Percentiles rank a stretch among this genome's conserved stretches.
These are phyloP conservation scores for Globisporangium uncinulatum DNA, from an alignment of 352 stramenopile genomes.

Conservation along the genomic window DNA sequence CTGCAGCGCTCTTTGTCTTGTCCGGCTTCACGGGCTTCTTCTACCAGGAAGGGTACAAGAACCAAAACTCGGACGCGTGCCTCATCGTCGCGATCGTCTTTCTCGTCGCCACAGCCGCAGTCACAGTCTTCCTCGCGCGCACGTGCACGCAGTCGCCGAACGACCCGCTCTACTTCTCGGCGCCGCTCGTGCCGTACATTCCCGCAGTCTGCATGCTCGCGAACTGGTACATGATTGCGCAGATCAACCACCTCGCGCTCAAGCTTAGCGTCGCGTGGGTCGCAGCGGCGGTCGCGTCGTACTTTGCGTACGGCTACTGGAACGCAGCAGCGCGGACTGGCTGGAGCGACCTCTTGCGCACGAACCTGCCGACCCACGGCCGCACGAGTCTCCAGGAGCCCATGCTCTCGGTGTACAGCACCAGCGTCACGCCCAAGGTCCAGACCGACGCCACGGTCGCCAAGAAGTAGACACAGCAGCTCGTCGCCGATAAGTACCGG, in stretches of 20 bases:
- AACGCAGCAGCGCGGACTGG: conserved; percentile 31
- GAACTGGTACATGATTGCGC: conserved; percentile 63
- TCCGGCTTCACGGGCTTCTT: conserved; percentile 36
- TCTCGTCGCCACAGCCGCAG: conserved; percentile 26
- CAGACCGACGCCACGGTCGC: not conserved
- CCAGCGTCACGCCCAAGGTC: not conserved
- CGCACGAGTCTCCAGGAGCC: conserved; percentile 21
- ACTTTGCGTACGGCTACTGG: conserved; percentile 55
- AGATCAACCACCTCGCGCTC: conserved; percentile 35
- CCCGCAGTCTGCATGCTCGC: conserved; percentile 45
- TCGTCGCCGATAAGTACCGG: too few species aligned
- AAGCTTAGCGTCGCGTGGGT: conserved; percentile 40
- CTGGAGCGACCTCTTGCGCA: conserved; percentile 35
- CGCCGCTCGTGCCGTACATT: conserved; percentile 55
- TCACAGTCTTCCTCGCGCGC: conserved; percentile 31
- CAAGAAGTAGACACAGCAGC: conserved; percentile 3
- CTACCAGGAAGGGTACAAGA: conserved; percentile 52
- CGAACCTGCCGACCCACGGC: conserved; percentile 22
- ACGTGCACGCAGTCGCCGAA: conserved; percentile 41
- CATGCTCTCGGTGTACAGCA: conserved; percentile 21
- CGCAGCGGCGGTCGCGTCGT: conserved; percentile 35
- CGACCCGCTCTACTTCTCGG: conserved; percentile 25
- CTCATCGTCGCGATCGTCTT: conserved; percentile 40
- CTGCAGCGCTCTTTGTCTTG: conserved; percentile 28
- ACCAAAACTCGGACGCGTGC: conserved; percentile 26